Evolutionary conservation across 2,329 filamentous ascomycete species (phyloP).

Genomic region (Fusarium decemcellulare): DNA sequence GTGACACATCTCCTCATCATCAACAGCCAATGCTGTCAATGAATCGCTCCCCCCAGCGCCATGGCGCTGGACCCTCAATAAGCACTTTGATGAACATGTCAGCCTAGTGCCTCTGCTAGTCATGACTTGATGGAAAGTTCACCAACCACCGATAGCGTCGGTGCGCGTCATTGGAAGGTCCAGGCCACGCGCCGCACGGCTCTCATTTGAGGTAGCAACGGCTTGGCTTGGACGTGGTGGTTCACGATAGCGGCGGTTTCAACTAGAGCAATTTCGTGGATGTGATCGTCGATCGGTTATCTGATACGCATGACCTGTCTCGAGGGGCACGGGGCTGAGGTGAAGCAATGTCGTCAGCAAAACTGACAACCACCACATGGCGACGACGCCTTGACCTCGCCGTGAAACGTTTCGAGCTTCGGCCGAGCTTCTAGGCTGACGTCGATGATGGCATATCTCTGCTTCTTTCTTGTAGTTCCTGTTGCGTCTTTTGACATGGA

Average conservation of each 20-base stretch:
- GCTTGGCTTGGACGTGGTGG: background rate
- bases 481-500: background rate
- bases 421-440: constrained; percentile 3
- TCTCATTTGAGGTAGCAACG: constrained; percentile 9
- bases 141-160: constrained; percentile 14
- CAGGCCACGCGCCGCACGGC: constrained; percentile 15
- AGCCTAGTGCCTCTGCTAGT: constrained; percentile 29
- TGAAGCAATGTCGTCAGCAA: constrained; percentile 25
- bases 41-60: background rate
- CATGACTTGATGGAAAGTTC: constrained; percentile 22
- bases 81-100: constrained; percentile 22
- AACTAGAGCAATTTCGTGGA: constrained; percentile 21
- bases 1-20: background rate
- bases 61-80: background rate
- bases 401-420: constrained; percentile 5
- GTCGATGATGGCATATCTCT: background rate
- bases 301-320: constrained; percentile 37
- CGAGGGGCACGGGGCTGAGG: constrained; percentile 21
- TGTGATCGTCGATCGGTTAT: constrained; percentile 47
- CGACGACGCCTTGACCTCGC: constrained; percentile 7
- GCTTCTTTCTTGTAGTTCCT: background rate
- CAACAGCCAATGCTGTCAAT: background rate
- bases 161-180: constrained; percentile 35
- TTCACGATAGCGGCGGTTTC: constrained; percentile 23
- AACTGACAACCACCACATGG: constrained; percentile 5